These are phyloP conservation scores for Geosmithia putterillii DNA, from an alignment of 2,329 filamentous ascomycete genomes.

Conservation along the genomic window DNA sequence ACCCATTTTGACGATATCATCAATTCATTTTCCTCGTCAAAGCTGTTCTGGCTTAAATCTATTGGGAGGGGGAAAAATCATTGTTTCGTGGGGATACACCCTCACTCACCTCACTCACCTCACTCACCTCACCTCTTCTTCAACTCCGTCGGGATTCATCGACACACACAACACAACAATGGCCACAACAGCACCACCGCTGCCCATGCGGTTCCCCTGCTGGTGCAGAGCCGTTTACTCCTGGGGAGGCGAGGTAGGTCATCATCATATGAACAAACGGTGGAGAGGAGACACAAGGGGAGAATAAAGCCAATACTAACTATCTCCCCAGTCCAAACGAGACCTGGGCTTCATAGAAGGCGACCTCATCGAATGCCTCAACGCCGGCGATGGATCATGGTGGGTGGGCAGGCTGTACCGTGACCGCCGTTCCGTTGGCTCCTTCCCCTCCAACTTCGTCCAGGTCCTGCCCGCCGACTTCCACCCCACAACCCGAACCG, in stretches of 20 bases:
- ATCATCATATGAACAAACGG: neutral
- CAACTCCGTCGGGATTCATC: too few species aligned
- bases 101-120: too few species aligned
- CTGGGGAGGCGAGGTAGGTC: slow-evolving; percentile 43
- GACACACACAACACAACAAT: slow-evolving; percentile 20
- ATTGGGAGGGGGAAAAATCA: too few species aligned
- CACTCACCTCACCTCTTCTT: too few species aligned
- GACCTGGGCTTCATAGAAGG: slow-evolving; percentile 96
- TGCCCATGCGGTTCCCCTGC: slow-evolving; percentile 75
- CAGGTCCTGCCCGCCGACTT: slow-evolving; percentile 78
- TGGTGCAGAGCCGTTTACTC: slow-evolving; percentile 89
- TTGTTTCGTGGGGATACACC: too few species aligned
- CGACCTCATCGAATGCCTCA: slow-evolving; percentile 94
- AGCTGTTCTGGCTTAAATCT: too few species aligned
- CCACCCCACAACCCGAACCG: slow-evolving; percentile 55
- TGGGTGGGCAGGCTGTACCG: slow-evolving; percentile 90
- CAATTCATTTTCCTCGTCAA: too few species aligned
- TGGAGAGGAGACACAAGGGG: neutral
- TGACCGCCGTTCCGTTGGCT: slow-evolving; percentile 79
- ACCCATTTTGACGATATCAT: too few species aligned
- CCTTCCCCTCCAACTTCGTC: slow-evolving; percentile 97
- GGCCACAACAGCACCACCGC: slow-evolving; percentile 41
- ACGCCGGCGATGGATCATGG: slow-evolving; percentile 95
- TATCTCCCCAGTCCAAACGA: slow-evolving; percentile 56
- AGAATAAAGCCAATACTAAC: slow-evolving; percentile 1